Percentiles rank a stretch among this genome's conserved stretches.
Conservation (phyloP, 2,329 filamentous ascomycete species). For the Graphilbum fragrans region DNA sequence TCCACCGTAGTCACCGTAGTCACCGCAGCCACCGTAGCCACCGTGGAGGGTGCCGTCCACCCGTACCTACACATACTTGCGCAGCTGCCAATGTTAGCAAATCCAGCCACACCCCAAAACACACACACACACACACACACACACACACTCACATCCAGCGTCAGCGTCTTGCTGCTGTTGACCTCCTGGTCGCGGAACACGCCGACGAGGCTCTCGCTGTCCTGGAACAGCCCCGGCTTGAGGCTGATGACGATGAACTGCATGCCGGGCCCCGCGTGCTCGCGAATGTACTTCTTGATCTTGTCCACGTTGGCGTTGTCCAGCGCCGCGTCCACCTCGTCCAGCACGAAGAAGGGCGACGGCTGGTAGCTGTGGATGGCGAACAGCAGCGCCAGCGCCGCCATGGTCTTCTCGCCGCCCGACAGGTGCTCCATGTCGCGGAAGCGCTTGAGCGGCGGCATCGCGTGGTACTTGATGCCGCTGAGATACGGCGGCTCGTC, state of each 20-base stretch:
- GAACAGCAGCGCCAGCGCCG: slow-evolving; percentile 88
- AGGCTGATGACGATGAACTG: slow-evolving; percentile 97
- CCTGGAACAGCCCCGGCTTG: slow-evolving; percentile 91
- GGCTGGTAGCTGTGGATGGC: slow-evolving; percentile 95
- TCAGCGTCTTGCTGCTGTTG: slow-evolving; percentile 84
- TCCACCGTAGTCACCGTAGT: too few relatives aligned
- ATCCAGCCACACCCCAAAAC: too few relatives aligned
- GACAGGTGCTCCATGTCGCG: slow-evolving; percentile 98
- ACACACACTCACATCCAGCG: slow-evolving; percentile 64
- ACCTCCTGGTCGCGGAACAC: slow-evolving; percentile 91
- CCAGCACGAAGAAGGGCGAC: slow-evolving; percentile 91
- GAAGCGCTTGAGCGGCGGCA: slow-evolving; percentile 97
- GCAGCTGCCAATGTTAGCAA: too few relatives aligned
- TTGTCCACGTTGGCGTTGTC: slow-evolving; percentile 95
- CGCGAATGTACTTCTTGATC: slow-evolving; percentile 90
- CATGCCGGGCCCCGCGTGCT: slow-evolving; percentile 93
- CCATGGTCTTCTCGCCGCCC: slow-evolving; percentile 98
- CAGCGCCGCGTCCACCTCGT: slow-evolving; percentile 96
- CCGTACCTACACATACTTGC: too few relatives aligned
- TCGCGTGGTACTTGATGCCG: slow-evolving; percentile 96
- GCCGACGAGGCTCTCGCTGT: slow-evolving; percentile 88
- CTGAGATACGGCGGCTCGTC: slow-evolving; percentile 82
- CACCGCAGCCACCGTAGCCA: too few relatives aligned
- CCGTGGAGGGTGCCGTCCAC: too few relatives aligned
- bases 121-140: not conserved